phyloP scores from a whole-genome alignment of 805 yeast genomes.

The Wickerhamiella nectarea region DNA sequence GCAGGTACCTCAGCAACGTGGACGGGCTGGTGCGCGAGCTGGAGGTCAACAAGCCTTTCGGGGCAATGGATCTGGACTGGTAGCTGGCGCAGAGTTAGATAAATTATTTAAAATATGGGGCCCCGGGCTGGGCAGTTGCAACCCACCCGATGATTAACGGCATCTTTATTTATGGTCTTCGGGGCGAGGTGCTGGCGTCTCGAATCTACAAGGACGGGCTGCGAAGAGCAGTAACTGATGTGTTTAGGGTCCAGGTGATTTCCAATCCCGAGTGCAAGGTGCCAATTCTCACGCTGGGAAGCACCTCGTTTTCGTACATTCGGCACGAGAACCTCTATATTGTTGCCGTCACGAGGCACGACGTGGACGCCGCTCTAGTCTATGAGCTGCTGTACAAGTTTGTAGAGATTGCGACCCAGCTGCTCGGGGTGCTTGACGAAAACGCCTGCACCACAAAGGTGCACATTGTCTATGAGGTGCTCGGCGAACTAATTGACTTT shows the following conservation, averaged over 20 bases:
- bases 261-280: conserved; percentile 48
- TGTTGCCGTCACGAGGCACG: conserved; percentile 80
- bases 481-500: conserved; percentile 64
- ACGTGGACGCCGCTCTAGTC: conserved; percentile 68
- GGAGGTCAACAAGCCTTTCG: conserved; percentile 36
- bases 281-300: conserved; percentile 74
- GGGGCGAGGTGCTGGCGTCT: conserved; percentile 75
- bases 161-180: conserved; percentile 57
- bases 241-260: conserved; percentile 85
- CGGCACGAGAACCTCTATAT: conserved; percentile 52
- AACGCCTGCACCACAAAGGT: conserved; percentile 50
- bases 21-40: conserved; percentile 36
- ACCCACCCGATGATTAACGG: conserved; percentile 61
- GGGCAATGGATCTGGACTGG: conserved; percentile 36
- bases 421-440: conserved; percentile 33
- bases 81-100: conserved; percentile 15
- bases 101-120: not conserved
- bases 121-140: no score
- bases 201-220: conserved; percentile 62
- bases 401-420: conserved; percentile 37
- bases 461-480: conserved; percentile 53
- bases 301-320: conserved; percentile 78
- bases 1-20: conserved; percentile 33
- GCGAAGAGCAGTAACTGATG: conserved; percentile 67
- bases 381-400: conserved; percentile 66